These are phyloP conservation scores for Phylloporus rhodoxanthus DNA, from an alignment of 768 basidiomycete species.

Conservation along the genomic window DNA sequence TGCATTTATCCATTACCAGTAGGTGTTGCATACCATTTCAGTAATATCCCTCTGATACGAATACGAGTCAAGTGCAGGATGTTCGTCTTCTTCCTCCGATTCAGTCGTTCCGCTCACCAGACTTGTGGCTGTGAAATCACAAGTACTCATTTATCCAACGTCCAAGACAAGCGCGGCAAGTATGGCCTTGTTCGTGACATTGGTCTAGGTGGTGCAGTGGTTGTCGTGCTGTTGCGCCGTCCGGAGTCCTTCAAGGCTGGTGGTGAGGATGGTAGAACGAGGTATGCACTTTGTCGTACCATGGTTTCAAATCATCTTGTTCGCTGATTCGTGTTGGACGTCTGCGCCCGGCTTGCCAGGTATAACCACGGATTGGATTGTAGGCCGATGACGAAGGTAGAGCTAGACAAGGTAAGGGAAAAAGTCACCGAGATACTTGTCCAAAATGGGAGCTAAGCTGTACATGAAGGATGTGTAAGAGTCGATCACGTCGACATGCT, in stretches of 20 bases:
- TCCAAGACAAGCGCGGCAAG: slow-evolving; percentile 59
- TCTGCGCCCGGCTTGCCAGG: slow-evolving; percentile 44
- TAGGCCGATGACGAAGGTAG: slow-evolving; percentile 49
- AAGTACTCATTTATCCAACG: slow-evolving; percentile 50
- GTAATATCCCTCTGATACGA: slow-evolving; percentile 1
- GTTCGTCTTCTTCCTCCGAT: slow-evolving; percentile 28
- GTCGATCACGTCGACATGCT: too few relatives aligned
- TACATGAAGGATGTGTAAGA: too few relatives aligned
- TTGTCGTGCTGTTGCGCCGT: not conserved
- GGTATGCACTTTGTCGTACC: slow-evolving; percentile 35
- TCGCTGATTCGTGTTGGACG: not conserved
- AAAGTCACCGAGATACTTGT: slow-evolving; percentile 43
- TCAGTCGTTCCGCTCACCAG: not conserved
- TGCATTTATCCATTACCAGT: slow-evolving; percentile 82
- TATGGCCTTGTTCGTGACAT: slow-evolving; percentile 77
- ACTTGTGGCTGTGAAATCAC: slow-evolving; percentile 43
- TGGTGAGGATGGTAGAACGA: slow-evolving; percentile 55
- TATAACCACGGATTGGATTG: slow-evolving; percentile 74
- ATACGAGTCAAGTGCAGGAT: slow-evolving; percentile 51
- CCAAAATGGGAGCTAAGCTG: slow-evolving; percentile 32
- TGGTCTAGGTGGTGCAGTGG: slow-evolving; percentile 77
- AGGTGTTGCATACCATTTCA: slow-evolving; percentile 19
- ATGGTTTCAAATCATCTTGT: not conserved
- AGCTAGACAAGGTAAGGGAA: slow-evolving; percentile 48
- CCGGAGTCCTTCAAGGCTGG: slow-evolving; percentile 58